A percentile compares a stretch with the other conserved stretches of the same genome.
These are phyloP conservation scores for Apodospora peruviana DNA, from an alignment of 495 filamentous ascomycete species.

Conservation along the genomic window DNA sequence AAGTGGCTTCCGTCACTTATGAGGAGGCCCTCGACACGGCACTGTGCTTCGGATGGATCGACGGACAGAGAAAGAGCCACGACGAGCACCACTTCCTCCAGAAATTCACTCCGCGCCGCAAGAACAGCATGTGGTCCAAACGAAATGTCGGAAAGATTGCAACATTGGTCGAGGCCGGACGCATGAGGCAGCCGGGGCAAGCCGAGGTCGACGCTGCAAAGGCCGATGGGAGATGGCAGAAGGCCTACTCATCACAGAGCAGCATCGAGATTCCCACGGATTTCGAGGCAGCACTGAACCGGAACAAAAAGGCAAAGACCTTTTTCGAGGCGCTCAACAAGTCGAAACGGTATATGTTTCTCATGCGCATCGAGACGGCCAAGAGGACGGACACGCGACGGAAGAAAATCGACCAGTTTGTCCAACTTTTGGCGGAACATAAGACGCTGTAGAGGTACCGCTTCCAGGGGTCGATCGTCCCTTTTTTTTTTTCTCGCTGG, in stretches of 20 bases:
- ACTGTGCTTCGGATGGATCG: slow-evolving; percentile 57
- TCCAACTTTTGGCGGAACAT: slow-evolving; percentile 14
- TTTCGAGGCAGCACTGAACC: slow-evolving; percentile 28
- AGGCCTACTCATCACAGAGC: slow-evolving; percentile 45
- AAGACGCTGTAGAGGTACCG: slow-evolving; percentile 24
- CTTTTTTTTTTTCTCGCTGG: no score
- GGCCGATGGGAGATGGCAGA: slow-evolving; percentile 50
- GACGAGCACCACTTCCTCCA: slow-evolving; percentile 40
- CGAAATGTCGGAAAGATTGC: slow-evolving; percentile 41
- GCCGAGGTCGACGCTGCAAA: slow-evolving; percentile 48
- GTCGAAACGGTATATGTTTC: slow-evolving; percentile 36
- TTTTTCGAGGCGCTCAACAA: slow-evolving; percentile 39
- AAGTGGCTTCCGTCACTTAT: slow-evolving; percentile 40
- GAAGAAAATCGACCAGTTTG: slow-evolving; percentile 24
- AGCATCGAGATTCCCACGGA: slow-evolving; percentile 41
- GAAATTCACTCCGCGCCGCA: slow-evolving; percentile 49
- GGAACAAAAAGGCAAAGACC: slow-evolving; percentile 21
- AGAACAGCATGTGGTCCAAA: slow-evolving; percentile 49
- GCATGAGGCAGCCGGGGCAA: slow-evolving; percentile 43
- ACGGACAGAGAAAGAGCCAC: slow-evolving; percentile 43
- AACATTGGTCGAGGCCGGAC: slow-evolving; percentile 33
- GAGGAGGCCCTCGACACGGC: slow-evolving; percentile 50
- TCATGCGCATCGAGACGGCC: slow-evolving; percentile 39
- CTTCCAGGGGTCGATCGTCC: no score
- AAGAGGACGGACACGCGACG: slow-evolving; percentile 22